These are phyloP conservation scores for Triglochin maritima DNA, from an alignment of 106 monocot species.

Conservation along the genomic window DNA sequence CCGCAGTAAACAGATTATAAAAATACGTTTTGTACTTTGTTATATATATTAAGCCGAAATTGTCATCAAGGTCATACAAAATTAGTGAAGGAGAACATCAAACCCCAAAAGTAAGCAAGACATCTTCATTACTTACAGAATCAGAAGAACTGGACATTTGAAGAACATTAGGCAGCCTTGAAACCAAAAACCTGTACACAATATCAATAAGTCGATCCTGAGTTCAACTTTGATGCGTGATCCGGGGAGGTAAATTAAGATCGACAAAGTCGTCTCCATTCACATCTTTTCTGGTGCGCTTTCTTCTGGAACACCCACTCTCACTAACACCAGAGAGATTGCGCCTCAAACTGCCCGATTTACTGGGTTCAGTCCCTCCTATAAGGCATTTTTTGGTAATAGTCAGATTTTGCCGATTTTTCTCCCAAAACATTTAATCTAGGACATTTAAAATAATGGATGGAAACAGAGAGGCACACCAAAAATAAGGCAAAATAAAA, in stretches of 20 bases:
- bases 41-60: no score
- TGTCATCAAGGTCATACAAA: no score
- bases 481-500: background rate
- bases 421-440: background rate
- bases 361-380: slow-evolving; percentile 12
- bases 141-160: background rate
- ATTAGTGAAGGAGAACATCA: no score
- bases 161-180: background rate
- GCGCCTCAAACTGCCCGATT: background rate
- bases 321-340: slow-evolving; percentile 27
- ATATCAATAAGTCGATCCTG: background rate
- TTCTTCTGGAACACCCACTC: slow-evolving; percentile 25
- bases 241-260: slow-evolving; percentile 15
- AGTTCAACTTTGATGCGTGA: slow-evolving; percentile 26
- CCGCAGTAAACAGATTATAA: no score
- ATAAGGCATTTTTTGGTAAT: slow-evolving; percentile 8
- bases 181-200: background rate
- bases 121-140: background rate
- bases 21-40: no score
- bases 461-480: background rate
- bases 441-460: background rate
- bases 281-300: slow-evolving; percentile 28
- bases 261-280: slow-evolving; percentile 2
- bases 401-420: background rate
- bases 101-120: no score